A percentile compares a stretch with the other conserved stretches of the same genome.
Conservation (phyloP, 2,329 filamentous ascomycete genomes). For the Thelonectria olida region DNA sequence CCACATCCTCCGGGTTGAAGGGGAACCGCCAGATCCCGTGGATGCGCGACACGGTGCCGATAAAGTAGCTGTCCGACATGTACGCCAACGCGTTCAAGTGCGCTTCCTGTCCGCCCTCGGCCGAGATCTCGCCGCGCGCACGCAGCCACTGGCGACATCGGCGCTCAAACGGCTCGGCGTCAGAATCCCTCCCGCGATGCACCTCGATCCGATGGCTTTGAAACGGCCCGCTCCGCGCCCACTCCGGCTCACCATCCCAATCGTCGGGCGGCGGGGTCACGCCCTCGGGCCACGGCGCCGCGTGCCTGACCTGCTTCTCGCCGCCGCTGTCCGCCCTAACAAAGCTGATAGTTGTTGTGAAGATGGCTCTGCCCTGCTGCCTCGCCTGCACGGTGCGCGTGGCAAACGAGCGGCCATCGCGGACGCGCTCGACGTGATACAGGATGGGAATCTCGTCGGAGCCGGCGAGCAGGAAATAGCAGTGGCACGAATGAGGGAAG, state of each 20-base stretch:
- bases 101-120: conserved; percentile 77
- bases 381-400: conserved; percentile 96
- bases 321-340: conserved; percentile 70
- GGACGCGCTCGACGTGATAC: conserved; percentile 94
- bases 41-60: conserved; percentile 84
- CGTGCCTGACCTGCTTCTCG: conserved; percentile 68
- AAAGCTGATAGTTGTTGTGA: conserved; percentile 95
- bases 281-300: conserved; percentile 63
- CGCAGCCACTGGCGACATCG: conserved; percentile 79
- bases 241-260: conserved; percentile 56
- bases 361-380: conserved; percentile 88
- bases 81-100: conserved; percentile 92
- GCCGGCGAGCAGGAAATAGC: conserved; percentile 96
- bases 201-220: conserved; percentile 56
- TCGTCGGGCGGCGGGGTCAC: conserved; percentile 50
- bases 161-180: conserved; percentile 69
- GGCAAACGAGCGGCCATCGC: conserved; percentile 88
- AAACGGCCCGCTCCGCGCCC: conserved; percentile 61
- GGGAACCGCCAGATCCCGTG: conserved; percentile 83
- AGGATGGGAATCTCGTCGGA: conserved; percentile 85
- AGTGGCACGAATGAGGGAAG: conserved; percentile 95
- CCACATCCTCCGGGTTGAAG: conserved; percentile 61
- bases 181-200: conserved; percentile 46
- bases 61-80: conserved; percentile 92
- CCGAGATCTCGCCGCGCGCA: conserved; percentile 77